Evolutionary conservation across 1,284 basidiomycete species (phyloP).

Genomic region (Cryptococcus hybrid): DNA sequence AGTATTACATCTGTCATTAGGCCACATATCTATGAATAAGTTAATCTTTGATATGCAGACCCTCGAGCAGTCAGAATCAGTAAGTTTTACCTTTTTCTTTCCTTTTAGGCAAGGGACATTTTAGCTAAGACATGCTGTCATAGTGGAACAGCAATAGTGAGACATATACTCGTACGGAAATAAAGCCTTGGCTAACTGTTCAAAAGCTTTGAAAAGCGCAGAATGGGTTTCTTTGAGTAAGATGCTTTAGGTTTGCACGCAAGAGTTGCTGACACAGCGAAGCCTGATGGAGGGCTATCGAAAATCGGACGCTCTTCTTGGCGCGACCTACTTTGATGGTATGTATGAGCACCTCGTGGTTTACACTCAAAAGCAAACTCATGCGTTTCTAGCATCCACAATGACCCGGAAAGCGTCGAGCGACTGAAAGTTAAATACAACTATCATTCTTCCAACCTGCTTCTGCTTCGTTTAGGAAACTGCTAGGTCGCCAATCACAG

Average conservation of each 20-base stretch:
- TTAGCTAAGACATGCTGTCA: neutral
- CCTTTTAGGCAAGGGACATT: too few species aligned
- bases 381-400: slow-evolving; percentile 27
- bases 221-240: slow-evolving; percentile 45
- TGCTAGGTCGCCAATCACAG: slow-evolving; percentile 6
- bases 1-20: slow-evolving; percentile 5
- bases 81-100: slow-evolving; percentile 27
- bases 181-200: neutral
- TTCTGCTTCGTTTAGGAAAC: slow-evolving; percentile 27
- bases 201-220: slow-evolving; percentile 37
- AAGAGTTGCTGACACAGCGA: neutral
- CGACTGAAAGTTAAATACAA: slow-evolving; percentile 37
- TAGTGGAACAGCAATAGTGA: slow-evolving; percentile 49
- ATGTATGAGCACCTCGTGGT: neutral
- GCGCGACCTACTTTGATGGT: slow-evolving; percentile 28
- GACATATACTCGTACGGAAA: slow-evolving; percentile 3
- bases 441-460: slow-evolving; percentile 33
- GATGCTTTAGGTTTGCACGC: neutral
- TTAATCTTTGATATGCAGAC: slow-evolving; percentile 7
- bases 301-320: slow-evolving; percentile 40
- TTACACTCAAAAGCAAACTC: neutral
- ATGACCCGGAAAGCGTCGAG: slow-evolving; percentile 36
- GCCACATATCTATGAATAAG: neutral
- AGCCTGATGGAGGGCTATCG: slow-evolving; percentile 44
- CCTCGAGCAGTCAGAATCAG: slow-evolving; percentile 37